Conservation (phyloP, 1,284 basidiomycete species). For the Sparassis latifolia region DNA sequence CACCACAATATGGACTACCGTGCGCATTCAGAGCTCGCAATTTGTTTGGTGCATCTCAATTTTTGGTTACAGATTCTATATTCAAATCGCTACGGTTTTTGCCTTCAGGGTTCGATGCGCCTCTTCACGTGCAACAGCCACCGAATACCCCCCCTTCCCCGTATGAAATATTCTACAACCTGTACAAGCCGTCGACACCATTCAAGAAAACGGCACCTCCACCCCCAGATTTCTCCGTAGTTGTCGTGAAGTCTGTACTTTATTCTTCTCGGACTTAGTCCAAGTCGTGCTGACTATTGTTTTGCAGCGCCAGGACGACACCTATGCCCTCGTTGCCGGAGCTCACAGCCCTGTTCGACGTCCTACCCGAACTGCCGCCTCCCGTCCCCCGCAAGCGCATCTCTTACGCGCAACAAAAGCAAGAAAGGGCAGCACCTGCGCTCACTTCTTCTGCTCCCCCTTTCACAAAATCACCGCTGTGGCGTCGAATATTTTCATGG, state of each 20-base stretch:
- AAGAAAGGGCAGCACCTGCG: constrained; percentile 3
- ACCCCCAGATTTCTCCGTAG: constrained; percentile 82
- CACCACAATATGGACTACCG: constrained; percentile 42
- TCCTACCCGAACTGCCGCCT: constrained; percentile 53
- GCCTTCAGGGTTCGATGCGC: constrained; percentile 51
- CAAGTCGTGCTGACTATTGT: constrained; percentile 4
- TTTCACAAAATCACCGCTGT: constrained; percentile 3
- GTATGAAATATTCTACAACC: constrained; percentile 83
- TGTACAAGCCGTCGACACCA: constrained; percentile 86
- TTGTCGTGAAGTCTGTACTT: constrained; percentile 66
- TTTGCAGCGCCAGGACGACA: constrained; percentile 59
- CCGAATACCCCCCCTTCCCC: constrained; percentile 37
- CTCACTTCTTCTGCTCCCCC: background rate
- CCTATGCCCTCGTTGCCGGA: constrained; percentile 69
- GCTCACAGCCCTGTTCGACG: constrained; percentile 54
- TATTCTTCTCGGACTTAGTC: background rate
- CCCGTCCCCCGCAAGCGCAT: constrained; percentile 22
- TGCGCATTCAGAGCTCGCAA: constrained; percentile 23
- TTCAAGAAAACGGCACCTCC: constrained; percentile 79
- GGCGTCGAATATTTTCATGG: constrained; percentile 14
- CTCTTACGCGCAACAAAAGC: constrained; percentile 14
- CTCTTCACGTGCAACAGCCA: constrained; percentile 22
- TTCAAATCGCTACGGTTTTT: constrained; percentile 74
- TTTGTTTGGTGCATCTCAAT: background rate
- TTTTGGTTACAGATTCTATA: constrained; percentile 45